These are phyloP conservation scores for Blastocystis hominis DNA, from an alignment of 352 stramenopile species.

Conservation along the genomic window DNA sequence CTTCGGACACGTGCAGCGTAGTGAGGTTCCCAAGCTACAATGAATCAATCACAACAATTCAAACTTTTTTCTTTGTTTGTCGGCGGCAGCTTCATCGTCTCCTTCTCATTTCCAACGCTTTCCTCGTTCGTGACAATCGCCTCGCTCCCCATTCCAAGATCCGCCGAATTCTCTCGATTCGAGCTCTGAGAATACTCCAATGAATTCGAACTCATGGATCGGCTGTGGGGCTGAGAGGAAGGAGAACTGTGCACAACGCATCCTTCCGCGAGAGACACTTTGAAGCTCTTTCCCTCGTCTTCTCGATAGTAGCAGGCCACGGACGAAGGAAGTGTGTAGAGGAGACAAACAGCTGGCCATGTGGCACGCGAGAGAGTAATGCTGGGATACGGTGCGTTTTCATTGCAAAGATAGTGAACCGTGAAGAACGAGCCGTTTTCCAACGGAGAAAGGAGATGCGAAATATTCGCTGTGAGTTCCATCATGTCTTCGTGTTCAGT, in stretches of 20 bases:
- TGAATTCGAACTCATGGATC: neutral
- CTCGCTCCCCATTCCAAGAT: neutral
- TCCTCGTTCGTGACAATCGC: neutral
- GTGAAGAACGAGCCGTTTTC: slow-evolving; percentile 19
- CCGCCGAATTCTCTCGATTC: neutral
- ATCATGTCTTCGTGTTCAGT: neutral
- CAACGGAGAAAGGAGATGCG: neutral
- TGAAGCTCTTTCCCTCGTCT: slow-evolving; percentile 50
- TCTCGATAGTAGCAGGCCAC: slow-evolving; percentile 49
- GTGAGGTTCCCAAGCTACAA: slow-evolving; percentile 22
- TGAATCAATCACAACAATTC: neutral
- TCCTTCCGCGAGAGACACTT: slow-evolving; percentile 26
- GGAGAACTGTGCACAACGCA: neutral
- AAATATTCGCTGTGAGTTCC: neutral
- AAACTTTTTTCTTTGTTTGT: neutral
- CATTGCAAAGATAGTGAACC: slow-evolving; percentile 43
- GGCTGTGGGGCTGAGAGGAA: neutral
- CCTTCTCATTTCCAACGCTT: neutral
- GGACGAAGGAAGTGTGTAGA: slow-evolving; percentile 45
- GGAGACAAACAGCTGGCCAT: slow-evolving; percentile 59
- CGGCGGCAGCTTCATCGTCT: neutral
- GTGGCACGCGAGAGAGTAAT: slow-evolving; percentile 53
- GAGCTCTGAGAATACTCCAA: neutral
- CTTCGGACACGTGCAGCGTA: neutral
- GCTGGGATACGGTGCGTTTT: slow-evolving; percentile 56